These are phyloP conservation scores for Trichophyton verrucosum DNA, from an alignment of 2,329 filamentous ascomycete genomes.

Conservation along the genomic window DNA sequence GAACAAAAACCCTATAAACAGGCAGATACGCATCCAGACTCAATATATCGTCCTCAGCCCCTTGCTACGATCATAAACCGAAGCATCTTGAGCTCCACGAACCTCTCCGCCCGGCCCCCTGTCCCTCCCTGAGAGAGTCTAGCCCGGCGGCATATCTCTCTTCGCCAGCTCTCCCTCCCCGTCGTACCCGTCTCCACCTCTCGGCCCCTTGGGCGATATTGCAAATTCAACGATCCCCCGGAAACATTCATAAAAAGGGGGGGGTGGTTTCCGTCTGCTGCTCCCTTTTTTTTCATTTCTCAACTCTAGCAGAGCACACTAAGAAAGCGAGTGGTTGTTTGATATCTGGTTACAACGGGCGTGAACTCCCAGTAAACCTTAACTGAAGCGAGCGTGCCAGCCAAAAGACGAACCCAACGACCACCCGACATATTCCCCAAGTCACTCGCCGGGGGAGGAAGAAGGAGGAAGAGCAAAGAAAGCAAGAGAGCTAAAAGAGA, in stretches of 20 bases:
- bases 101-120: neutral
- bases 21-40: neutral
- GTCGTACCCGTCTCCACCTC: conserved; percentile 3
- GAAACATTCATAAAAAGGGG: neutral
- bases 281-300: neutral
- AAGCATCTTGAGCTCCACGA: neutral
- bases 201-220: neutral
- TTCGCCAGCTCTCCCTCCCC: neutral
- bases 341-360: neutral
- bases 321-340: neutral
- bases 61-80: neutral
- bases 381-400: neutral
- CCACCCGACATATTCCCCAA: neutral
- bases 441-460: neutral
- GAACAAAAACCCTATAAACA: neutral
- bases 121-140: neutral
- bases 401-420: neutral
- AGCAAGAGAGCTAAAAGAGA: no score
- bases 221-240: neutral
- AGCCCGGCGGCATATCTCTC: neutral
- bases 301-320: neutral
- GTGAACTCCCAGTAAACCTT: neutral
- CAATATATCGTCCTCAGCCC: neutral
- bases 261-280: neutral
- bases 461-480: neutral